Evolutionary conservation across 2,329 filamentous ascomycete species (phyloP).

Genomic region (Moelleriella libera): DNA sequence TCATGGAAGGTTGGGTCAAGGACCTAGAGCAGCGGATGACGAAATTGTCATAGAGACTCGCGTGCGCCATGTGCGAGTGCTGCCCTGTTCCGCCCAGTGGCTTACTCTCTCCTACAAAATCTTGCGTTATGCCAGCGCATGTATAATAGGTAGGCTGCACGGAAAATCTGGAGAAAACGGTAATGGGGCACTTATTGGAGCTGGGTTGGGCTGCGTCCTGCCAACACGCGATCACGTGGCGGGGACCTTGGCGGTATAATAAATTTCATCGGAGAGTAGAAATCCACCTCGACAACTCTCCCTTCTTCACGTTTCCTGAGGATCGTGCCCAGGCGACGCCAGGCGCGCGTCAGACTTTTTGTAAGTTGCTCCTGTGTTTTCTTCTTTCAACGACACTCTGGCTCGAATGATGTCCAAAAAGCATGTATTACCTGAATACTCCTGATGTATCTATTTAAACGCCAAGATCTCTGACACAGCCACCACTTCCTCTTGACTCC

Average conservation of each 20-base stretch:
- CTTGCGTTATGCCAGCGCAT: no score
- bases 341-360: not conserved
- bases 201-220: no score
- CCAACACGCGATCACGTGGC: not conserved
- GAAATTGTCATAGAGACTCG: constrained; percentile 27
- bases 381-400: constrained; percentile 1
- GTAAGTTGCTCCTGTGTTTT: constrained; percentile 3
- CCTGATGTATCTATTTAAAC: constrained; percentile 45
- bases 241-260: no score
- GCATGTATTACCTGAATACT: constrained; percentile 46
- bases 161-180: no score
- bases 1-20: constrained; percentile 82
- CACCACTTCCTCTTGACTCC: constrained; percentile 3
- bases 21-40: constrained; percentile 68
- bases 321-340: not conserved
- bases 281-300: not conserved
- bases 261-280: no score
- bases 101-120: no score
- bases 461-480: constrained; percentile 58
- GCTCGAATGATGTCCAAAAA: constrained; percentile 37
- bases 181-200: no score
- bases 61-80: not conserved
- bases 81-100: no score
- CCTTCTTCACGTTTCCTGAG: no score
- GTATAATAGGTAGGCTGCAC: no score